phyloP scores from a whole-genome alignment of 768 basidiomycete genomes.

The Kwoniella sp. region DNA sequence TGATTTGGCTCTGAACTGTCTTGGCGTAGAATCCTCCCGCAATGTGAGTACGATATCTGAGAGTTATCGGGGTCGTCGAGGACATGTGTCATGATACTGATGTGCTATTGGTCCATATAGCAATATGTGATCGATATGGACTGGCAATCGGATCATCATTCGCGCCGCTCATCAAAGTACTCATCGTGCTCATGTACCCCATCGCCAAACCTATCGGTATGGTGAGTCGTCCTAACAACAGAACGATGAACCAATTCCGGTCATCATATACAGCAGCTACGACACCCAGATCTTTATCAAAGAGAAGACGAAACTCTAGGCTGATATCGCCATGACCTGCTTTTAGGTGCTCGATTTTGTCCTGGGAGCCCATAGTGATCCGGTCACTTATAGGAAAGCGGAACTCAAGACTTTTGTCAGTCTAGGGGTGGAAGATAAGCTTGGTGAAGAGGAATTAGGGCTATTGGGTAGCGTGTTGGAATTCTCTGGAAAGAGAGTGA shows the following conservation, averaged over 20 bases:
- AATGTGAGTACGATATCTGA: slow-evolving; percentile 45
- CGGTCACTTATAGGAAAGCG: slow-evolving; percentile 49
- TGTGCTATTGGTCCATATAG: slow-evolving; percentile 7
- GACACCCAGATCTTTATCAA: too few species aligned
- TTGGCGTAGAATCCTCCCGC: slow-evolving; percentile 42
- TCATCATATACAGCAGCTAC: too few species aligned
- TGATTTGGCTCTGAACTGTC: too few species aligned
- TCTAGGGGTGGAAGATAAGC: slow-evolving; percentile 47
- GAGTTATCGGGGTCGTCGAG: too few species aligned
- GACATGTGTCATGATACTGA: too few species aligned
- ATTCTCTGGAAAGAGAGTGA: slow-evolving; percentile 49
- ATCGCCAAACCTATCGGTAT: slow-evolving; percentile 50
- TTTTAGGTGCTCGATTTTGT: slow-evolving; percentile 42
- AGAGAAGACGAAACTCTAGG: too few species aligned
- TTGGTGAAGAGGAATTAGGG: slow-evolving; percentile 46
- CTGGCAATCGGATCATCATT: slow-evolving; percentile 48
- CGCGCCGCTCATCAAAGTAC: slow-evolving; percentile 39
- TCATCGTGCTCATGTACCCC: slow-evolving; percentile 46
- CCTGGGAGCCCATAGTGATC: slow-evolving; percentile 43
- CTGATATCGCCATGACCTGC: too few species aligned
- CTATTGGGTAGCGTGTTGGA: slow-evolving; percentile 49
- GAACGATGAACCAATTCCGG: too few species aligned
- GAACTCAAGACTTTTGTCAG: slow-evolving; percentile 52
- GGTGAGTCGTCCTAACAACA: slow-evolving; percentile 29
- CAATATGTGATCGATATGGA: slow-evolving; percentile 47